Conservation (phyloP, 139 green algal species). For the Coccomyxa sp. region DNA sequence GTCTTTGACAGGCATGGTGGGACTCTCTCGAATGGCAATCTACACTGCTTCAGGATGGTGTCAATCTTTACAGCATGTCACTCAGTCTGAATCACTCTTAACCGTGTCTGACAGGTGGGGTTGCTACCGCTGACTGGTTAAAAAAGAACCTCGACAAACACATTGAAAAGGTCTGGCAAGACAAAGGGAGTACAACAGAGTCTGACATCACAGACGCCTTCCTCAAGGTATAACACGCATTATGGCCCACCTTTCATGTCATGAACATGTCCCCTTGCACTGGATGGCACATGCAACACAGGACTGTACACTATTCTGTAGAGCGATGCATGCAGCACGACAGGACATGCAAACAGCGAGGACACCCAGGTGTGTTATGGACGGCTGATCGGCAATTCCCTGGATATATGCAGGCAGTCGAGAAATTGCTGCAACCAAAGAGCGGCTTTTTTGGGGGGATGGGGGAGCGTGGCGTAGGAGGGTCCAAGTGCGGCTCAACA, state of each 20-base stretch:
- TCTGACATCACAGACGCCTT: constrained; percentile 35
- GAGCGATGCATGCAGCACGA: not conserved
- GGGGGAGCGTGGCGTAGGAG: constrained; percentile 81
- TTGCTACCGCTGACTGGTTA: constrained; percentile 70
- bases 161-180: constrained; percentile 58
- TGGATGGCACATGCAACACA: too few relatives aligned
- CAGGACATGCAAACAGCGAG: not conserved
- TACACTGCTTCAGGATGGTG: not conserved
- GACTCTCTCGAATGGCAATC: not conserved
- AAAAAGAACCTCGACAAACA: constrained; percentile 47
- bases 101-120: constrained; percentile 36
- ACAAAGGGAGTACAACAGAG: constrained; percentile 24
- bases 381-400: not conserved
- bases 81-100: not conserved
- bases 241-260: not conserved
- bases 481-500: constrained; percentile 84
- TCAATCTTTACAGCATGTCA: not conserved
- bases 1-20: constrained; percentile 53
- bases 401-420: constrained; percentile 38
- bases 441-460: constrained; percentile 74
- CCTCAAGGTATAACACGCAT: not conserved
- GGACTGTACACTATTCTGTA: too few relatives aligned
- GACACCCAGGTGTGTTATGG: too few relatives aligned
- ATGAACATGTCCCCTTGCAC: not conserved
- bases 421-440: constrained; percentile 56